A percentile compares a stretch with the other conserved stretches of the same genome.
Evolutionary conservation across 2,329 filamentous ascomycete species (phyloP).

Genomic region (Pseudocercospora vitis): DNA sequence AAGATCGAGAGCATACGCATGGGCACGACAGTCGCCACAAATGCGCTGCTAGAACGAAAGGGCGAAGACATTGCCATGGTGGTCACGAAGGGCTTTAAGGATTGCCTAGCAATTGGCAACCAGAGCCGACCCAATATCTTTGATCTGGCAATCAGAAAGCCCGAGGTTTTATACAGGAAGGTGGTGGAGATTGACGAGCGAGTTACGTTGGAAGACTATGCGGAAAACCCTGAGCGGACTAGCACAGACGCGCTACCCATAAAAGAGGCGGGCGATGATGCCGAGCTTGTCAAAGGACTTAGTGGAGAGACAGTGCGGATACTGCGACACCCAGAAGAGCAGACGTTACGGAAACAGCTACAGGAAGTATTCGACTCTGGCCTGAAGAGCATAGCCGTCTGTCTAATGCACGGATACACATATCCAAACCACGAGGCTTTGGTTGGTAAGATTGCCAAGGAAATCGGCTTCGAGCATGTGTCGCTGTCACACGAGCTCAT

Average conservation of each 20-base stretch:
- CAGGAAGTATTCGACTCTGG: conserved; percentile 68
- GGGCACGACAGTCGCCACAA: conserved; percentile 94
- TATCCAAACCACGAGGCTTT: conserved; percentile 82
- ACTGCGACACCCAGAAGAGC: conserved; percentile 60
- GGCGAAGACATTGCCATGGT: conserved; percentile 85
- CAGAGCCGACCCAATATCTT: conserved; percentile 89
- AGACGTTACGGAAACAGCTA: conserved; percentile 59
- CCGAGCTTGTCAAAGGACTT: conserved; percentile 66
- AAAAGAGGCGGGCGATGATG: conserved; percentile 46
- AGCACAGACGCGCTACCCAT: conserved; percentile 58
- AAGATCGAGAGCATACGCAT: conserved; percentile 89
- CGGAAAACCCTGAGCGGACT: conserved; percentile 73
- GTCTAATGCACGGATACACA: conserved; percentile 88
- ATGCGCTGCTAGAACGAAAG: conserved; percentile 85
- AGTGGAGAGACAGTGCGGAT: conserved; percentile 75
- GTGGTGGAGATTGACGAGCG: conserved; percentile 91
- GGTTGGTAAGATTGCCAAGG: conserved; percentile 71
- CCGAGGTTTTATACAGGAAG: conserved; percentile 79
- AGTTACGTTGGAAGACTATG: conserved; percentile 88
- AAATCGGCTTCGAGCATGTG: conserved; percentile 81
- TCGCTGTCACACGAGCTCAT: conserved; percentile 78
- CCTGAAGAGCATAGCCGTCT: conserved; percentile 81
- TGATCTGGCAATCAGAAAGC: conserved; percentile 81
- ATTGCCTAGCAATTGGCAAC: conserved; percentile 86
- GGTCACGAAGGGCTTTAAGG: conserved; percentile 82